Evolutionary conservation across 1,284 basidiomycete genomes (phyloP).

Genomic region (Polyporus tsugae): DNA sequence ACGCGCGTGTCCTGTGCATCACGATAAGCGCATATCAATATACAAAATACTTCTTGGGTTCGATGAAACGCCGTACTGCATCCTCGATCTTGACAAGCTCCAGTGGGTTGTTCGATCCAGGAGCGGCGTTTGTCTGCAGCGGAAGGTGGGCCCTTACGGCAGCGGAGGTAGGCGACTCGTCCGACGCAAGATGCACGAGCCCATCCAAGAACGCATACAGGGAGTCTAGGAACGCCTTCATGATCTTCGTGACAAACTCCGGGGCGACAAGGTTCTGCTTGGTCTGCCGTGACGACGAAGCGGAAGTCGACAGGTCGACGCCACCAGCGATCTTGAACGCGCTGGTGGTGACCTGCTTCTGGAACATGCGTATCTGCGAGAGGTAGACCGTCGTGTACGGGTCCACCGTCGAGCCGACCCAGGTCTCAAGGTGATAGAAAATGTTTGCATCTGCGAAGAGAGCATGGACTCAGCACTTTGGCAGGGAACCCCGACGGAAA

Average conservation of each 20-base stretch:
- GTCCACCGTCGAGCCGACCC: conserved; percentile 71
- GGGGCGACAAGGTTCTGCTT: conserved; percentile 67
- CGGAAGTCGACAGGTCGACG: conserved; percentile 62
- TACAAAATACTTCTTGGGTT: background rate
- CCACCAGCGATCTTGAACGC: conserved; percentile 89
- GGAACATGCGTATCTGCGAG: conserved; percentile 82
- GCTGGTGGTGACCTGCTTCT: conserved; percentile 81
- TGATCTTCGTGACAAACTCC: conserved; percentile 77
- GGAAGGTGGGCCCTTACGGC: conserved; percentile 44
- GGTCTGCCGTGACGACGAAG: conserved; percentile 51
- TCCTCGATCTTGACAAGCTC: conserved; percentile 69
- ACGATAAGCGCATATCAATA: background rate
- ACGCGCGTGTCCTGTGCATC: conserved; percentile 84
- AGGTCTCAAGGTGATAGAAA: conserved; percentile 89
- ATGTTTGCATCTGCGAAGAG: conserved; percentile 77
- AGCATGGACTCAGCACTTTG: background rate
- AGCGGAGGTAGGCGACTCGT: conserved; percentile 62
- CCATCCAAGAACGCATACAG: conserved; percentile 93
- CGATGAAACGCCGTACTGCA: conserved; percentile 53
- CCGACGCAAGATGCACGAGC: conserved; percentile 83
- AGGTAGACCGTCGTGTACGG: conserved; percentile 74
- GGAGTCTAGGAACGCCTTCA: conserved; percentile 88
- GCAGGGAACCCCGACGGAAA: background rate
- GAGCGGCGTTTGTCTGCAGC: conserved; percentile 41
- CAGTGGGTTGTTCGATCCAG: conserved; percentile 52